Percentiles rank a stretch among this genome's conserved stretches.
Evolutionary conservation across 2,329 filamentous ascomycete genomes (phyloP).

Genomic region (Trichoderma harzianum): DNA sequence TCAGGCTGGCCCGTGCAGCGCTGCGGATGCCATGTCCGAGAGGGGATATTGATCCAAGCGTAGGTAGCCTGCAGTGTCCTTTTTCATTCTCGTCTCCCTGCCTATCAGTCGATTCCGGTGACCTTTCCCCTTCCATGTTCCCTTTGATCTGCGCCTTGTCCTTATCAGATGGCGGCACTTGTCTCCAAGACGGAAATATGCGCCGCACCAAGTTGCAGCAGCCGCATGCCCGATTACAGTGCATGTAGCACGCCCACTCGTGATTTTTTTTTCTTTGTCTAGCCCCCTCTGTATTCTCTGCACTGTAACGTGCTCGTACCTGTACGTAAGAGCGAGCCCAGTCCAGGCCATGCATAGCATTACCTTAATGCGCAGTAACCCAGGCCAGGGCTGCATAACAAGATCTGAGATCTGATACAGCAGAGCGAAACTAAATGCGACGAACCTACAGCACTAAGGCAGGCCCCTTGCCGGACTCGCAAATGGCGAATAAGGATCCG

Average conservation of each 20-base stretch:
- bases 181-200: neutral
- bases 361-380: neutral
- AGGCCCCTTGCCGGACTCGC: neutral
- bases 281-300: neutral
- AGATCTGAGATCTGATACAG: slow-evolving; percentile 17
- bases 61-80: neutral
- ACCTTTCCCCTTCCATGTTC: neutral
- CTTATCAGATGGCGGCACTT: neutral
- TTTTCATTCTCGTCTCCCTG: neutral
- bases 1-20: neutral
- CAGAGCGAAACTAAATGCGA: neutral
- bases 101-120: neutral
- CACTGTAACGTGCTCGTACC: neutral
- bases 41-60: neutral
- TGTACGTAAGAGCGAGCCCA: neutral
- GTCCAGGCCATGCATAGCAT: neutral
- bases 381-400: neutral
- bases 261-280: neutral
- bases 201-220: neutral
- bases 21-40: neutral
- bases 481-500: neutral
- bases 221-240: neutral
- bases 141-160: neutral
- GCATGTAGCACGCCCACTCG: neutral
- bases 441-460: slow-evolving; percentile 7